Evolutionary conservation across 2,329 filamentous ascomycete genomes (phyloP), one percentile per base, ranked within the genome.

Genomic region (Thielaviopsis musarum): DNA sequence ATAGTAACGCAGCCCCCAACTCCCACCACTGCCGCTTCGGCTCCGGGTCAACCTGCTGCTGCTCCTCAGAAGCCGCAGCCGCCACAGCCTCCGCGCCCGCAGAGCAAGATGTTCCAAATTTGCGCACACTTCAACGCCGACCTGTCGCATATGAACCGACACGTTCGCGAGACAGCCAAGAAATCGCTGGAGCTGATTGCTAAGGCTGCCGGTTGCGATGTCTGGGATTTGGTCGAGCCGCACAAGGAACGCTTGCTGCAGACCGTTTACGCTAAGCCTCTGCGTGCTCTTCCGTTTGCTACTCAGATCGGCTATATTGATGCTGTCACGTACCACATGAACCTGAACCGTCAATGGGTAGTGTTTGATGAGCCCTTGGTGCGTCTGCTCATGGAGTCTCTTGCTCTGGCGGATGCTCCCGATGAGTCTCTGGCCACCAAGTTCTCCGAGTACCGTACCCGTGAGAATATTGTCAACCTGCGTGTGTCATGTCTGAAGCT

Each of bases 221-320:
- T 96, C 3, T 88, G 90, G 74, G 91, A 97, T 70, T 76, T 98
- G 48, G 81, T 98, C 48, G 83, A 87, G 64, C 91, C 91, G 0
- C 88, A 95, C 66, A 95, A 93, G 70, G 91, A 97, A 61, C 81
- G 89, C 34, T 79, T 97, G 41, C 75, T 97, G n/a, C 79, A 84
- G 62, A 89, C 91, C 0, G 96, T 99, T 54, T 98, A 93, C 74
- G 88, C 88, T 65, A 99, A 99, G 69, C 93, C 93, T 15, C 73
- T 99, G 21, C 82, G 93, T 62, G 94, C 93, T 0, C 75, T 99
- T 62, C 93, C 93, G 0, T 98, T 98, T 68, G 80, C 88, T 5
- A 91, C 89, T 2, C 94, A 98, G 72, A 98, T 98, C 65, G 94
- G 93, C 3, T 97, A 95, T 68, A 96, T 99, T 65, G 94, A 98